Evolutionary conservation across 1,284 basidiomycete genomes (phyloP), one percentile per base, ranked within the genome.

Genomic region (Cryptococcus jaspeensis): DNA sequence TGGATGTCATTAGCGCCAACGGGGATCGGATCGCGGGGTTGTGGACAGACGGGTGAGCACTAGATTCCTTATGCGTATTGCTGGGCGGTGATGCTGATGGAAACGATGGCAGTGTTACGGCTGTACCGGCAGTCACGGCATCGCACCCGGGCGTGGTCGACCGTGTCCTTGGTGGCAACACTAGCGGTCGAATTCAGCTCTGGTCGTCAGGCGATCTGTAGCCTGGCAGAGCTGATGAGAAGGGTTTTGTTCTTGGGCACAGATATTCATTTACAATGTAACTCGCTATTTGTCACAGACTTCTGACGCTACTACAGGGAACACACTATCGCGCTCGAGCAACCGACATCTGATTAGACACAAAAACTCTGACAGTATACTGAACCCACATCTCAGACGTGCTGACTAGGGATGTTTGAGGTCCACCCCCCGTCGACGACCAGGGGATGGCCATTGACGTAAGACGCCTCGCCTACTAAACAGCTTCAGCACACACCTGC

Each of bases 361-460:
- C n/a, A n/a, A n/a, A n/a, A n/a, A n/a, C n/a, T n/a, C n/a, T n/a
- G n/a, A n/a, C n/a, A n/a, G n/a, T n/a, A n/a, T n/a, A n/a, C n/a
- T n/a, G n/a, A n/a, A n/a, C n/a, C n/a, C n/a, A n/a, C n/a, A n/a
- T n/a, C n/a, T n/a, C n/a, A n/a, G n/a, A n/a, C n/a, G n/a, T n/a
- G n/a, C n/a, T n/a, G n/a, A n/a, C n/a, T n/a, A n/a, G n/a, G n/a
- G n/a, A n/a, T n/a, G n/a, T n/a, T n/a, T n/a, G n/a, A n/a, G n/a
- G n/a, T n/a, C n/a, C n/a, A n/a, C n/a, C n/a, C n/a, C n/a, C n/a
- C n/a, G n/a, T n/a, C n/a, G n/a, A n/a, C n/a, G 15, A 87, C 87
- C 38, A 92, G 82, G 61, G 87, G 87, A 68, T 95, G 89, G 12
- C 91, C 94, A 70, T 95, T 97, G 55, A 97, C 85, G 73, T 95